Conservation (phyloP, 176 grass and related monocot species). For the maize (Zea mays) region Zm-B73-REFERENCE-NAM-5.0 NC_050105.1:130128501-130129000, state of each 20-base stretch:
- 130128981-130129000: slow-evolving; percentile 82
- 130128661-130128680: not conserved
- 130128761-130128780: slow-evolving; percentile 52
- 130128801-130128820: slow-evolving; percentile 76
- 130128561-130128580: not conserved
- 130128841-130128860: slow-evolving; percentile 50
- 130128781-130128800: slow-evolving; percentile 68
- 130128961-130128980: slow-evolving; percentile 64
- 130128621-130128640: not conserved
- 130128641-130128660: not conserved
- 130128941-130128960: slow-evolving; percentile 58
- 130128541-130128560: not conserved
- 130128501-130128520: not conserved
- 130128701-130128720: not conserved
- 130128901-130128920: slow-evolving; percentile 92
- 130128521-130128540: not conserved
- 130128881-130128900: slow-evolving; percentile 57
- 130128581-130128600: not conserved
- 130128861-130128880: slow-evolving; percentile 61
- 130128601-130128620: not conserved
- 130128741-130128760: not conserved
- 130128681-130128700: not conserved
- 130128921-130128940: slow-evolving; percentile 96
- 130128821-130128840: slow-evolving; percentile 57
- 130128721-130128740: not conserved